Base-by-base conservation (phyloP, 208 protist genomes). In the Leishmania mexicana region DNA sequence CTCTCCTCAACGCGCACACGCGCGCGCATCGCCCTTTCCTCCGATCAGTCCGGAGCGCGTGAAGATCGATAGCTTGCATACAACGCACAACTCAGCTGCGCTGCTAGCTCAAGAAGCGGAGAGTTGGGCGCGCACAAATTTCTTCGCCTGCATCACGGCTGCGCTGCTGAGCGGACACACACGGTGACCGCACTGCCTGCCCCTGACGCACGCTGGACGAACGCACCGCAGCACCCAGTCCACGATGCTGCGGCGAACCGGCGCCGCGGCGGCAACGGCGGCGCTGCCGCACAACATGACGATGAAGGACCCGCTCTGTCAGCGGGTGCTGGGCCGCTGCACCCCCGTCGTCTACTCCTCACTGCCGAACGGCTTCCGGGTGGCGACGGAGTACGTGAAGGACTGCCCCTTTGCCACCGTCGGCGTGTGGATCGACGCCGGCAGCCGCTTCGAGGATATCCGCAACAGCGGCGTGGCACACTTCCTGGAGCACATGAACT, bases 401-500 rank as follows among this genome's bases (percentile, higher is more conserved):
- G 85, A 91, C 78, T 95, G 93, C 45, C 95, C 99, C 54, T 99
- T 99, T 31, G 93, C 96, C 49, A 99, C 97, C 35, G 93, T 99
- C 35, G 99, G 99, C 70, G 92, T 99, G 19, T 99, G 97, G 96
- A 99, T 99, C 51, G 98, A 99, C 85, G 94, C 98, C 7, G 99
- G 99, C 64, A 98, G 93, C 79, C 96, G 98, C 49, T 99, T 98
- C 77, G 99, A 99, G 93, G 98, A 89, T 31, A 86, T 96, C n/a
- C 81, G 93, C 40, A 99, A 99, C 91, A 99, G 99, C 88, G 99
- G 99, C 70, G 95, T 98, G 31, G 99, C 99, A 45, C 99, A 99
- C 84, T 99, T 99, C 81, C 91, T 99, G 1, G 99, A 99, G 91
- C 99, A 99, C 89, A 99, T 99, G 97, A 96, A 98, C 84, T 99